Percentiles rank a stretch among this genome's conserved stretches.
These are phyloP conservation scores for Thymus quinquecostatus DNA, from an alignment of 257 asterid genomes.

Conservation along the genomic window DNA sequence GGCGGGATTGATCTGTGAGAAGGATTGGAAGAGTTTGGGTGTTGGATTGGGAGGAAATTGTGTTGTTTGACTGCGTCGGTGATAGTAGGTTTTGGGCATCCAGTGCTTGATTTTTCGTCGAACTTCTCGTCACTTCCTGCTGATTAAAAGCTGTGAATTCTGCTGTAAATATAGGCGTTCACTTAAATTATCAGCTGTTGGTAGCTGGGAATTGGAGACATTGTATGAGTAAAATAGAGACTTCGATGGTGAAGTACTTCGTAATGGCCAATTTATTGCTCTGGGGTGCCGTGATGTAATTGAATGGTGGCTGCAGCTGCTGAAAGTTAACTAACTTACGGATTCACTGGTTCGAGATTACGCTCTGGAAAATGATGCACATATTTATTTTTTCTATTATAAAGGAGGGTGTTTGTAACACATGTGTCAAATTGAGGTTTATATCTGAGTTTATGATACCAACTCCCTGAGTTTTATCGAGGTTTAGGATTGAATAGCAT, in stretches of 20 bases:
- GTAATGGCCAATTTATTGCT: neutral
- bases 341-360: neutral
- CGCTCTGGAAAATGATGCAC: neutral
- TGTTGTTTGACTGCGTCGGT: neutral
- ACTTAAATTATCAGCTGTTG: neutral
- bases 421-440: neutral
- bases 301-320: neutral
- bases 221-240: neutral
- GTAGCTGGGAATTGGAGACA: conserved; percentile 1
- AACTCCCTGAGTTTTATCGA: neutral
- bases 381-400: neutral
- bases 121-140: conserved; percentile 9
- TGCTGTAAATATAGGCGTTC: neutral
- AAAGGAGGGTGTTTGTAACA: neutral
- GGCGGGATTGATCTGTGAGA: conserved; percentile 22
- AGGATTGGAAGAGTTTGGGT: neutral
- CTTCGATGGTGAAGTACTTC: neutral
- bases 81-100: conserved; percentile 8
- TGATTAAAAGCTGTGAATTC: conserved; percentile 2
- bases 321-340: neutral
- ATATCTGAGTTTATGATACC: conserved; percentile 2
- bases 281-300: neutral
- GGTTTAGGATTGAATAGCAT: neutral
- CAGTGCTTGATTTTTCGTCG: neutral
- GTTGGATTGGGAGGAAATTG: conserved; percentile 11